A percentile compares a stretch with the other conserved stretches of the same genome.
These are phyloP conservation scores for Plasmodium reichenowi DNA, from an alignment of 169 alveolate genomes.

Conservation along the genomic window DNA sequence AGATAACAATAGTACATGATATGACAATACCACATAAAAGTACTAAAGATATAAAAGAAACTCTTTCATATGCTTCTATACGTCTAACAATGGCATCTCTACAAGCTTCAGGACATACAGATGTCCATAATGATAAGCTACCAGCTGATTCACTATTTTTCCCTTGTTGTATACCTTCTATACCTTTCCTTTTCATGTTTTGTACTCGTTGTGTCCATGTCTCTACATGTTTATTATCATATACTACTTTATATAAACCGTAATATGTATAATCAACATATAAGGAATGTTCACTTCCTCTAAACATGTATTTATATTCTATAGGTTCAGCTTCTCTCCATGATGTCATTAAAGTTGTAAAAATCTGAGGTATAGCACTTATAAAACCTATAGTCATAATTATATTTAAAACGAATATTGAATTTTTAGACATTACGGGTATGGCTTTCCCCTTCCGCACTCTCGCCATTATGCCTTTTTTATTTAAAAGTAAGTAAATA, in stretches of 20 bases:
- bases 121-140: constrained; percentile 58
- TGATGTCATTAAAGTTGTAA: constrained; percentile 53
- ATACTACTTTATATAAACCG: constrained; percentile 62
- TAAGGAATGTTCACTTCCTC: constrained; percentile 54
- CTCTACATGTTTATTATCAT: constrained; percentile 57
- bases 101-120: constrained; percentile 63
- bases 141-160: constrained; percentile 49
- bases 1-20: constrained; percentile 30
- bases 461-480: background rate
- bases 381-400: constrained; percentile 60
- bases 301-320: constrained; percentile 51
- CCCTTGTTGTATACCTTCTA: constrained; percentile 61
- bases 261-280: constrained; percentile 50
- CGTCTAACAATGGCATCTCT: constrained; percentile 51
- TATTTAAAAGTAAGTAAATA: constrained; percentile 1
- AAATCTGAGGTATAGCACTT: constrained; percentile 56
- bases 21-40: constrained; percentile 41
- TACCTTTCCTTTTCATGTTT: constrained; percentile 63
- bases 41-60: constrained; percentile 50
- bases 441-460: constrained; percentile 16
- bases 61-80: constrained; percentile 69
- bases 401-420: constrained; percentile 18
- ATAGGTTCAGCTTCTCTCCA: constrained; percentile 75
- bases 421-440: constrained; percentile 28
- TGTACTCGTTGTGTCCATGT: constrained; percentile 68